These are phyloP conservation scores for Fonsecaea erecta DNA, from an alignment of 2,329 filamentous ascomycete species.

Conservation along the genomic window DNA sequence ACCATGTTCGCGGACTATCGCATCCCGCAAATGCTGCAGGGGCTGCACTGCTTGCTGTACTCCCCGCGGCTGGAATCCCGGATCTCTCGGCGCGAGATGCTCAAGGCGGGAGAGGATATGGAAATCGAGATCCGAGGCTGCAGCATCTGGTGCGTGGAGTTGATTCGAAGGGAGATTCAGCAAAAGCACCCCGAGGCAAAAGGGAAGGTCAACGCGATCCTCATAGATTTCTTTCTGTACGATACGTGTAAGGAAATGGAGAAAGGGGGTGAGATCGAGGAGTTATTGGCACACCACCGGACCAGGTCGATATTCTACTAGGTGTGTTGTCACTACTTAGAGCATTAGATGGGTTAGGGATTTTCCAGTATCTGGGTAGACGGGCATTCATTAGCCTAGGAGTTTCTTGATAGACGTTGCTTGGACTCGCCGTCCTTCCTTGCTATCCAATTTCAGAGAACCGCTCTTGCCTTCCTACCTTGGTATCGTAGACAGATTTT, in stretches of 20 bases:
- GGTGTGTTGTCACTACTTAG: background rate
- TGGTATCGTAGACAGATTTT: background rate
- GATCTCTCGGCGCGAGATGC: slow-evolving; percentile 66
- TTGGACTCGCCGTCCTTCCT: background rate
- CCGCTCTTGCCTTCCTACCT: background rate
- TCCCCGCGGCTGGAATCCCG: slow-evolving; percentile 76
- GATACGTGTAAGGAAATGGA: slow-evolving; percentile 91
- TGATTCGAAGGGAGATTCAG: slow-evolving; percentile 81
- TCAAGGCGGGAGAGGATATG: slow-evolving; percentile 75
- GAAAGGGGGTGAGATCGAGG: slow-evolving; percentile 42
- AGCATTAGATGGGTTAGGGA: background rate
- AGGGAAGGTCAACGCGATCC: slow-evolving; percentile 73
- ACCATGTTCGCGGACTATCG: slow-evolving; percentile 99
- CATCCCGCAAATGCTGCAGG: slow-evolving; percentile 88
- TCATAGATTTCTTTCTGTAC: slow-evolving; percentile 98
- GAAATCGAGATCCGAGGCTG: slow-evolving; percentile 90
- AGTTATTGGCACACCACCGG: slow-evolving; percentile 50
- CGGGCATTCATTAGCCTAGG: background rate
- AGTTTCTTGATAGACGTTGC: background rate
- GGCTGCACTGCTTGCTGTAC: slow-evolving; percentile 80
- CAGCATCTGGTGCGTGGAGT: slow-evolving; percentile 94
- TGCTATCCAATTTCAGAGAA: background rate
- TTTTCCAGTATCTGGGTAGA: background rate
- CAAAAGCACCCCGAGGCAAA: slow-evolving; percentile 63
- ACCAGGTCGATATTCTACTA: slow-evolving; percentile 38